phyloP scores from a whole-genome alignment of 2,329 filamentous ascomycete genomes.

The Zymoseptoria passerinii region DNA sequence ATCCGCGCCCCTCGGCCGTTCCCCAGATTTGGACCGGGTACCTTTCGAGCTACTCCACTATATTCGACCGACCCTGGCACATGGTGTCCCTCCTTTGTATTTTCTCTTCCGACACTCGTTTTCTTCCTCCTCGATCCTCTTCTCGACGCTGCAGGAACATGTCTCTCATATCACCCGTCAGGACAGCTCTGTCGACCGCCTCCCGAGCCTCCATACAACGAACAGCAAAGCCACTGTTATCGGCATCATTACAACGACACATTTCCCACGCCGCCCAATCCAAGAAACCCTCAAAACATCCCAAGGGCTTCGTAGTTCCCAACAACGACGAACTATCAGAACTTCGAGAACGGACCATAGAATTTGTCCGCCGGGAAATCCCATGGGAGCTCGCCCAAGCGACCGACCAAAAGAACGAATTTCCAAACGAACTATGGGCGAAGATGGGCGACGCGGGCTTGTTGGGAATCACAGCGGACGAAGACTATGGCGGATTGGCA shows the following conservation, averaged over 20 bases:
- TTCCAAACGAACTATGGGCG: conserved; percentile 84
- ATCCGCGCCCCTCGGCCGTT: background rate
- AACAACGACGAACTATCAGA: conserved; percentile 66
- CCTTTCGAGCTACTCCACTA: background rate
- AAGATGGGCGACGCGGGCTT: conserved; percentile 88
- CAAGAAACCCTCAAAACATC: conserved; percentile 46
- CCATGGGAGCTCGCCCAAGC: conserved; percentile 69
- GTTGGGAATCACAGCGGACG: conserved; percentile 86
- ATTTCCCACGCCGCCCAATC: conserved; percentile 42
- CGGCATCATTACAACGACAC: conserved; percentile 25
- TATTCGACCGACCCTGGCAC: background rate
- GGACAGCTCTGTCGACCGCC: conserved; percentile 20
- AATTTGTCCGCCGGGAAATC: conserved; percentile 83
- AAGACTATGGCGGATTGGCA: conserved; percentile 78
- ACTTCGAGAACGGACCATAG: conserved; percentile 73
- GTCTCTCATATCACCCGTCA: conserved; percentile 16
- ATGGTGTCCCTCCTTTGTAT: background rate
- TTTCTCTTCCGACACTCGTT: background rate
- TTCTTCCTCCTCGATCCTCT: background rate
- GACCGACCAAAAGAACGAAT: conserved; percentile 81
- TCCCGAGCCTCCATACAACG: conserved; percentile 2
- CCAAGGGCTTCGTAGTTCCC: conserved; percentile 59
- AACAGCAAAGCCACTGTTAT: conserved; percentile 6
- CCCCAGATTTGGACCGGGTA: background rate
- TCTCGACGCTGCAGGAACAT: conserved; percentile 4